Base-by-base conservation (phyloP, 1,284 basidiomycete genomes). In the Leccinum angustisporum region DNA sequence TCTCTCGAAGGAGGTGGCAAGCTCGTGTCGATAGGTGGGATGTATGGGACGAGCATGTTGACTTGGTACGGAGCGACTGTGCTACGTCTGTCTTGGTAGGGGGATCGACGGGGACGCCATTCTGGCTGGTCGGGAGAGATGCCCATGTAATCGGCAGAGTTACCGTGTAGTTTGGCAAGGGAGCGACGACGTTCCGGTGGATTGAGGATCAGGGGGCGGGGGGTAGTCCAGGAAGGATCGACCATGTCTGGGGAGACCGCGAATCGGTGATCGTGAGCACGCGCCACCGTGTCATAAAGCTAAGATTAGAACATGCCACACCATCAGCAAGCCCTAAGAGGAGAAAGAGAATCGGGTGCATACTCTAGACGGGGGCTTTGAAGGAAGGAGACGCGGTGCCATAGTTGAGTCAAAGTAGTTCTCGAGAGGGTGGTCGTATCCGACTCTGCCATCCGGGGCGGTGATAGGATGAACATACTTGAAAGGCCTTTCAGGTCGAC, bases 221-320 rank as follows among this genome's bases (percentile, higher is more conserved):
- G 58, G 9, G 56, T 54, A 6, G 68, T 18, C 54, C 58, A 58
- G 30, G 65, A 59, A 2, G 59, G 69, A 64, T 72, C 70, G 64
- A 62, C 33, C 59, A 59, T 56, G 58, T 62, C 58, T 5, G 53
- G 53, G 1, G 57, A 27, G 36, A 65, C 31, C 18, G 56, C 53
- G 58, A 63, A 69, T 30, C 52, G 68, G 36, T 62, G 46, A 64
- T 75, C 72, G 27, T 73, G 65, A 2, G 70, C 61, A 43, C 55
- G 59, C 38, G 72, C 74, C 14, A 75, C 54, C 9, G 74, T 60
- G 11, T 74, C 67, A 54, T 75, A 73, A 36, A 75, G 67, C 71
- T 72, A 38, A 11, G 56, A 56, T 56, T 43, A 51, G 46, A 31
- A 52, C 9, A 21, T 9, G 51, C 25, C 18, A 43, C 54, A 63